Conservation (phyloP, 2,329 filamentous ascomycete species). For the Magnaporthiopsis incrustans region DNA sequence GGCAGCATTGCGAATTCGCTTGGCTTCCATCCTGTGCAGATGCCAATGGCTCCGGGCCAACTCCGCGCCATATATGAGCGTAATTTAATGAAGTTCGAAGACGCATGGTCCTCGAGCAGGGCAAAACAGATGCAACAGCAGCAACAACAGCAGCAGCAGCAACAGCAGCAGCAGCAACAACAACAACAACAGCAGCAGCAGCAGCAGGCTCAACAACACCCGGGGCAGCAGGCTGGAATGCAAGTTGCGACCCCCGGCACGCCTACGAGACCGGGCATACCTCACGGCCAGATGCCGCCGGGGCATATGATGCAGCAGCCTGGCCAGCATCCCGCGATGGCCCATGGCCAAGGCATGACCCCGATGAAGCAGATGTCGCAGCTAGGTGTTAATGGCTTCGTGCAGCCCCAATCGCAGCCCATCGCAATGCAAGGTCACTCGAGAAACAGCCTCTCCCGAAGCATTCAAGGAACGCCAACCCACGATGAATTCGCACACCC, state of each 20-base stretch:
- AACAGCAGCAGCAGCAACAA: too few relatives aligned
- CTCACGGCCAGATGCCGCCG: constrained; percentile 28
- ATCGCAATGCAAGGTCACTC: constrained; percentile 34
- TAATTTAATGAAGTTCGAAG: constrained; percentile 71
- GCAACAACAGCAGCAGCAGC: constrained; percentile 26
- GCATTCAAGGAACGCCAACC: constrained; percentile 35
- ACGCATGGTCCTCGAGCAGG: constrained; percentile 50
- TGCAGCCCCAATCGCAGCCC: constrained; percentile 35
- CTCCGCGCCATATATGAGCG: constrained; percentile 67
- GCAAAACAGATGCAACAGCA: constrained; percentile 45
- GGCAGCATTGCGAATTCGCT: constrained; percentile 58
- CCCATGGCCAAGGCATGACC: constrained; percentile 30
- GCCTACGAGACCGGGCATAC: constrained; percentile 35
- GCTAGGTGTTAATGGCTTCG: constrained; percentile 40
- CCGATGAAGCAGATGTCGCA: constrained; percentile 41
- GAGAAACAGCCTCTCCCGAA: constrained; percentile 44
- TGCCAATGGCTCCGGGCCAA: constrained; percentile 59
- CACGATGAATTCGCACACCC: constrained; percentile 33
- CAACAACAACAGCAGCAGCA: constrained; percentile 38
- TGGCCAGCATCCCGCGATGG: constrained; percentile 28
- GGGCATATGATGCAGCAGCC: constrained; percentile 30
- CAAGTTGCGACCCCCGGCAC: constrained; percentile 22
- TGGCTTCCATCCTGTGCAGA: constrained; percentile 53
- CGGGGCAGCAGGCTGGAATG: constrained; percentile 29
- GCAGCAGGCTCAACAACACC: constrained; percentile 25